These are phyloP conservation scores for Vaccinium vitisidaea DNA, from an alignment of 148 eudicot species.

Conservation along the genomic window DNA sequence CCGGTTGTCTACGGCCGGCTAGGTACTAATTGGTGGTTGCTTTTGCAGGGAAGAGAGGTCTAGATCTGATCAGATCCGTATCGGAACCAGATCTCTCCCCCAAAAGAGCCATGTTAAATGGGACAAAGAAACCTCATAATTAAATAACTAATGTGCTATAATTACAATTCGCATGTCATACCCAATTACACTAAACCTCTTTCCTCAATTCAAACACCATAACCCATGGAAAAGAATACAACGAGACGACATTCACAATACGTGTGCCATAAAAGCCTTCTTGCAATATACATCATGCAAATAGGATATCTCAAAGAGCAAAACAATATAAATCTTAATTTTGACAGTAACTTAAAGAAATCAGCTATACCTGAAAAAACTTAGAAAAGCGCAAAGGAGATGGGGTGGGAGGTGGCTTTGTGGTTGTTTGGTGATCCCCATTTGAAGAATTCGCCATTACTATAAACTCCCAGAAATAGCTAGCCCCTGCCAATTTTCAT, in stretches of 20 bases:
- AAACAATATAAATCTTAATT: not conserved
- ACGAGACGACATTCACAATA: not conserved
- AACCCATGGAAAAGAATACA: not conserved
- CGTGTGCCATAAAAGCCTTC: not conserved
- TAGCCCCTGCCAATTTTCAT: slow-evolving; percentile 17
- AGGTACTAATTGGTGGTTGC: too few relatives aligned
- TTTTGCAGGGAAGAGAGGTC: too few relatives aligned
- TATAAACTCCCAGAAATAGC: slow-evolving; percentile 27
- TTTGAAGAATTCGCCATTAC: slow-evolving; percentile 51
- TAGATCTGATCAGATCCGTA: too few relatives aligned
- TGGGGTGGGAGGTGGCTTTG: slow-evolving; percentile 75
- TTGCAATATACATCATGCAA: not conserved
- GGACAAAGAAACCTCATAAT: not conserved
- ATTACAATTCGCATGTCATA: not conserved
- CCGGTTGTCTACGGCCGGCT: too few relatives aligned
- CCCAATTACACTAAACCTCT: too few relatives aligned
- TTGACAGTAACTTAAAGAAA: not conserved
- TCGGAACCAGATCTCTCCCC: too few relatives aligned
- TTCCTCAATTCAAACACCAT: not conserved
- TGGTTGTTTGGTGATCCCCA: slow-evolving; percentile 44
- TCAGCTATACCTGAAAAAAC: slow-evolving; percentile 56
- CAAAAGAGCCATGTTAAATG: not conserved
- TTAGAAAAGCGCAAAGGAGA: slow-evolving; percentile 79
- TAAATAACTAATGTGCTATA: not conserved
- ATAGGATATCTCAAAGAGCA: too few relatives aligned